Percentiles rank a stretch among this genome's conserved stretches.
Conservation (phyloP, 305 asterid genomes). For the Fraxinus velutina region DNA sequence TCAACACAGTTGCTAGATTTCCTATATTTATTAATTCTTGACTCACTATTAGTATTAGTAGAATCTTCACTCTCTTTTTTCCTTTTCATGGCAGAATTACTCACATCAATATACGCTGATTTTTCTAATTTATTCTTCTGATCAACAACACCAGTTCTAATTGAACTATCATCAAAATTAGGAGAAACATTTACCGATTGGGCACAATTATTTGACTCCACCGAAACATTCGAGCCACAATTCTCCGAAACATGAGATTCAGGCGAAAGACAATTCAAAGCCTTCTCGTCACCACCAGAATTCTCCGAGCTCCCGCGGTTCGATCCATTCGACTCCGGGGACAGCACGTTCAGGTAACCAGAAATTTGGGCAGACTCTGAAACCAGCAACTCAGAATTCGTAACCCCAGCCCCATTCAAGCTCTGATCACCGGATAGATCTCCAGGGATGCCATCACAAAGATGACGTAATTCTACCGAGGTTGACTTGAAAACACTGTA, state of each 20-base stretch:
- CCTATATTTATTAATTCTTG: conserved; percentile 43
- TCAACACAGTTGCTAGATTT: conserved; percentile 43
- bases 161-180: conserved; percentile 38
- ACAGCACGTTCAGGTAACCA: conserved; percentile 56
- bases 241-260: conserved; percentile 62
- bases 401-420: conserved; percentile 46
- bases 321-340: conserved; percentile 76
- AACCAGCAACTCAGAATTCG: conserved; percentile 38
- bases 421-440: conserved; percentile 33
- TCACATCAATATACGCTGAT: conserved; percentile 24
- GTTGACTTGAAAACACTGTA: conserved; percentile 43
- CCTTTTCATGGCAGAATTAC: conserved; percentile 53
- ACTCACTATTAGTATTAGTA: conserved; percentile 25
- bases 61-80: conserved; percentile 55
- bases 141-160: conserved; percentile 49
- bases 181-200: conserved; percentile 65
- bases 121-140: conserved; percentile 53
- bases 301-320: conserved; percentile 37
- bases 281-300: conserved; percentile 41
- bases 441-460: conserved; percentile 21
- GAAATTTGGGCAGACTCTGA: conserved; percentile 45
- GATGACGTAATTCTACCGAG: conserved; percentile 38
- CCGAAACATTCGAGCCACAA: conserved; percentile 45
- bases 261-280: conserved; percentile 50
- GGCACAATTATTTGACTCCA: conserved; percentile 41